phyloP scores from a whole-genome alignment of 176 grass and related monocot species.

The Zizania latifolia region DNA sequence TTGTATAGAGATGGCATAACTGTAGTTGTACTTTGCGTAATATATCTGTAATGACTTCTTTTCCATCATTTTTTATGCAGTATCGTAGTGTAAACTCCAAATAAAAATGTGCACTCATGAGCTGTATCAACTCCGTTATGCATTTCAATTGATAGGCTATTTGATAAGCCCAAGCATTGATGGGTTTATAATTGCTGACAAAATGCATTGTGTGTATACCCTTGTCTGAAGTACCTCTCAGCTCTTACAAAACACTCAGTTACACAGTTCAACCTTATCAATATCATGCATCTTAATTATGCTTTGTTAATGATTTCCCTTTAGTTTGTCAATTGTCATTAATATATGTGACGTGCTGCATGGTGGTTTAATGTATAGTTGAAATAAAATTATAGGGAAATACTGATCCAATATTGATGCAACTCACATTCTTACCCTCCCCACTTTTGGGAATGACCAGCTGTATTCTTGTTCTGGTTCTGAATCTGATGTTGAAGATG shows the following conservation, averaged over 20 bases:
- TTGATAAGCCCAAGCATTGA: neutral
- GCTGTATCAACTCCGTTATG: constrained; percentile 7
- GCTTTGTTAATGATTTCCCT: neutral
- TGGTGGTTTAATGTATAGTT: neutral
- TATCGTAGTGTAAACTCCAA: constrained; percentile 9
- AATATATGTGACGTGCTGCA: neutral
- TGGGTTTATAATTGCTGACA: neutral
- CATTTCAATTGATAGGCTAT: constrained; percentile 12
- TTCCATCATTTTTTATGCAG: neutral
- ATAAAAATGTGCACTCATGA: constrained; percentile 23
- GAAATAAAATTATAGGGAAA: constrained; percentile 10
- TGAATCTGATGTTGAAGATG: constrained; percentile 57
- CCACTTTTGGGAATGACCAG: constrained; percentile 40
- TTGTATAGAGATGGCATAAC: constrained; percentile 3
- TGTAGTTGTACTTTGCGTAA: constrained; percentile 7
- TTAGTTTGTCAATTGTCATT: constrained; percentile 17
- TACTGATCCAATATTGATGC: neutral
- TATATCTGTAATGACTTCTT: constrained; percentile 13
- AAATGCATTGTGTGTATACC: constrained; percentile 20
- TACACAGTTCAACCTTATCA: neutral
- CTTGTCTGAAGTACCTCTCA: neutral
- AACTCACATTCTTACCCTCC: constrained; percentile 10
- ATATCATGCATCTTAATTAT: neutral
- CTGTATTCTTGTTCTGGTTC: constrained; percentile 45
- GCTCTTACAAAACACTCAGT: neutral